Conservation (phyloP, 164 flowering plant species). For the Amborella trichopoda region DNA sequence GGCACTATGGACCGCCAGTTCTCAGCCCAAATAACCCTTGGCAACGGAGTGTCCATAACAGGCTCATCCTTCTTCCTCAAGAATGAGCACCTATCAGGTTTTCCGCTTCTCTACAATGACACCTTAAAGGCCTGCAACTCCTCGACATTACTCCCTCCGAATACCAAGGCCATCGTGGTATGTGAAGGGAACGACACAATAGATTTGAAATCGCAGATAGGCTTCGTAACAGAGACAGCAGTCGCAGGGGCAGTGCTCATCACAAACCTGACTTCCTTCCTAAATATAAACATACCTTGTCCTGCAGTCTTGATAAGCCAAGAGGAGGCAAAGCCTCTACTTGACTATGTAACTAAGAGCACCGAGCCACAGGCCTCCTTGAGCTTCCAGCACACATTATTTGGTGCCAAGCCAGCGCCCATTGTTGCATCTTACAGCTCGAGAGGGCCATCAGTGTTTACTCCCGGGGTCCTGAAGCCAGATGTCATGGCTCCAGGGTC, state of each 20-base stretch:
- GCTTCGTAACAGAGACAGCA: constrained; percentile 5
- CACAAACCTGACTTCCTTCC: constrained; percentile 13
- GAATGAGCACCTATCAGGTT: too few relatives aligned
- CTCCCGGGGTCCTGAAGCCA: constrained; percentile 49
- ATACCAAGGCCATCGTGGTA: too few relatives aligned
- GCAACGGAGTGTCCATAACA: constrained; percentile 23
- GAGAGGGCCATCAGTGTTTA: constrained; percentile 19
- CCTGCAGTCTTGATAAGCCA: constrained; percentile 28
- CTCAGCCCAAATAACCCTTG: constrained; percentile 25
- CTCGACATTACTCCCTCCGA: too few relatives aligned
- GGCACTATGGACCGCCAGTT: constrained; percentile 56
- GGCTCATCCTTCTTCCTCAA: too few relatives aligned
- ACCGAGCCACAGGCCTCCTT: constrained; percentile 21
- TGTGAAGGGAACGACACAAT: constrained; percentile 10
- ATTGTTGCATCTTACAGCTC: constrained; percentile 45
- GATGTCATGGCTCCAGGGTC: constrained; percentile 54
- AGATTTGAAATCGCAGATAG: constrained; percentile 20
- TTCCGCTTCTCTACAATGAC: too few relatives aligned
- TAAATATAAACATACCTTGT: constrained; percentile 17
- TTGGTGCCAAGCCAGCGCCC: constrained; percentile 45
- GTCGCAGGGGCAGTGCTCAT: constrained; percentile 45
- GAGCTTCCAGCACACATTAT: constrained; percentile 19
- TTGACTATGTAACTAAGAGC: constrained; percentile 19
- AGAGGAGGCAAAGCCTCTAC: constrained; percentile 18
- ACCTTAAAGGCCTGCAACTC: too few relatives aligned